A percentile compares a stretch with the other conserved stretches of the same genome.
Evolutionary conservation across 495 filamentous ascomycete species (phyloP).

Genomic region (Xylaria curta): DNA sequence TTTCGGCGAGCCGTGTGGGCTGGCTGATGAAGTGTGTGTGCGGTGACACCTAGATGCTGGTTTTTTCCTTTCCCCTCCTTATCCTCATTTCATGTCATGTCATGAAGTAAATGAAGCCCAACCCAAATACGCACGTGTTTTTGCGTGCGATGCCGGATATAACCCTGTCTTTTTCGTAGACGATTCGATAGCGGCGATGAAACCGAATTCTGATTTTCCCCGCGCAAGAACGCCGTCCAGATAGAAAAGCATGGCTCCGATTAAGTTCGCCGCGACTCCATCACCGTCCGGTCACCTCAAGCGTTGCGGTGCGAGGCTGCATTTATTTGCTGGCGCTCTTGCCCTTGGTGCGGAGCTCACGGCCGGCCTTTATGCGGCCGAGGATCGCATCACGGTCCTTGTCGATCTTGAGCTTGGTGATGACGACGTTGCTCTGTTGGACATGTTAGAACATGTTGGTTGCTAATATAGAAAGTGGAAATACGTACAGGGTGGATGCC

Average conservation of each 20-base stretch:
- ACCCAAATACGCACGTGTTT: slow-evolving; percentile 18
- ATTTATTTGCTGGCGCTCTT: slow-evolving; percentile 51
- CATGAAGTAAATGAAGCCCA: slow-evolving; percentile 16
- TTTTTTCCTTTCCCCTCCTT: background rate
- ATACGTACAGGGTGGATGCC: slow-evolving; percentile 73
- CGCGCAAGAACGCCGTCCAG: slow-evolving; percentile 18
- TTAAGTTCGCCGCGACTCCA: slow-evolving; percentile 8
- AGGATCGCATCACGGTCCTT: slow-evolving; percentile 97
- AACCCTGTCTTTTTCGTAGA: background rate
- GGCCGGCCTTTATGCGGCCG: slow-evolving; percentile 78
- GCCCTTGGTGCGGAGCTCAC: slow-evolving; percentile 68
- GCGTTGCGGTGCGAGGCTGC: background rate
- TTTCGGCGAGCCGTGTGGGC: slow-evolving; percentile 20
- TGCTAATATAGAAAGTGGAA: too few species aligned
- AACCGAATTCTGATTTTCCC: slow-evolving; percentile 2
- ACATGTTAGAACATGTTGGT: slow-evolving; percentile 3
- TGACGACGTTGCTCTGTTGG: slow-evolving; percentile 74
- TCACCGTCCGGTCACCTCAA: slow-evolving; percentile 25
- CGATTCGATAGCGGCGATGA: background rate
- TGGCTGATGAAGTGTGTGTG: slow-evolving; percentile 26
- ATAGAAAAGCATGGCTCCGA: slow-evolving; percentile 13
- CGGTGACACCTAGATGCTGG: slow-evolving; percentile 38
- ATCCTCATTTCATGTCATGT: slow-evolving; percentile 11
- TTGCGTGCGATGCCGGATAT: slow-evolving; percentile 10
- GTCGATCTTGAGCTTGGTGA: slow-evolving; percentile 97